Percentiles rank a stretch among this genome's conserved stretches.
Conservation (phyloP, 805 yeast genomes). For the Wickerhamomyces subpelliculosus region DNA sequence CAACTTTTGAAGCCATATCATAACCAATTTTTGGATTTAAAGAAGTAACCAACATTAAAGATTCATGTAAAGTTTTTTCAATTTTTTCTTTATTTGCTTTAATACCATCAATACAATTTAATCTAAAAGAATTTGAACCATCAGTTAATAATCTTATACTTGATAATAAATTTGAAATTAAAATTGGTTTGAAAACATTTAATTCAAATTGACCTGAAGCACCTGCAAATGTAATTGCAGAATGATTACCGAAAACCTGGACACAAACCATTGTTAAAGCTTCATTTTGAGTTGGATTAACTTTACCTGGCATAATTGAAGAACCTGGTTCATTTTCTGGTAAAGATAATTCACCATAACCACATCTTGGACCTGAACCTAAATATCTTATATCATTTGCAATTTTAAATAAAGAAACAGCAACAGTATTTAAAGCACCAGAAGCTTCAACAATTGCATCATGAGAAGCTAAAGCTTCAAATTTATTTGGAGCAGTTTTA, state of each 20-base stretch:
- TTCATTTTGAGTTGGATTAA: slow-evolving; percentile 98
- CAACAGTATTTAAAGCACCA: slow-evolving; percentile 94
- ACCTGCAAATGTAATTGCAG: slow-evolving; percentile 94
- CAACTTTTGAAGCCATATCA: slow-evolving; percentile 95
- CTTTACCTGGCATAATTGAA: slow-evolving; percentile 99
- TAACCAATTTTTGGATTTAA: slow-evolving; percentile 98
- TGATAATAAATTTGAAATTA: slow-evolving; percentile 84
- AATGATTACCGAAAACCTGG: slow-evolving; percentile 95
- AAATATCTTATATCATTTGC: slow-evolving; percentile 97
- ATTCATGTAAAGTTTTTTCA: slow-evolving; percentile 81
- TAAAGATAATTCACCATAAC: slow-evolving; percentile 89
- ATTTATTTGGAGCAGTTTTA: slow-evolving; percentile 95
- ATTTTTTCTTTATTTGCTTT: slow-evolving; percentile 84
- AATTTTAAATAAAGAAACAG: slow-evolving; percentile 88
- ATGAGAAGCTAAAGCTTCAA: slow-evolving; percentile 98
- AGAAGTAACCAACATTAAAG: slow-evolving; percentile 97
- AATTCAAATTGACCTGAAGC: slow-evolving; percentile 98
- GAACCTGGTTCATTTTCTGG: slow-evolving; percentile 99
- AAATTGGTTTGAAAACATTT: slow-evolving; percentile 95
- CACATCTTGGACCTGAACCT: slow-evolving; percentile 99
- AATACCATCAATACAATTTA: slow-evolving; percentile 93
- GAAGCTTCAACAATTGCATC: slow-evolving; percentile 97
- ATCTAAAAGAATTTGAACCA: slow-evolving; percentile 83
- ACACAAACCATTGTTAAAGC: slow-evolving; percentile 97
- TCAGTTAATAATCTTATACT: slow-evolving; percentile 88